Evolutionary conservation across 306 rosid species (phyloP).

Genomic region (Adenanthera pavonina): DNA sequence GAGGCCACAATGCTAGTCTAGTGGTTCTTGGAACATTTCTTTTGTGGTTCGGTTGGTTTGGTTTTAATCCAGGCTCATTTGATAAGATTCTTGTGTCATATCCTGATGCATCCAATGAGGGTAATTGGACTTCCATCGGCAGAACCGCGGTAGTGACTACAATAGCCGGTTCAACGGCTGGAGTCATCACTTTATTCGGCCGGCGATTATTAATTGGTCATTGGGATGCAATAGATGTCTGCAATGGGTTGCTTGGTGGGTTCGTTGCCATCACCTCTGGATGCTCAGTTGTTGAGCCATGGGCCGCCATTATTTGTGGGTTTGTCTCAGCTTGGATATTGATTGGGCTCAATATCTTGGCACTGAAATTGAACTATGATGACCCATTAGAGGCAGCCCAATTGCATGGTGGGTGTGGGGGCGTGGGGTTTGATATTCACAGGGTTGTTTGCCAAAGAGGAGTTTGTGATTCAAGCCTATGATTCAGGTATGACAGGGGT

Average conservation of each 20-base stretch:
- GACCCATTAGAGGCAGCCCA: conserved; percentile 79
- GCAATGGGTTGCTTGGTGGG: conserved; percentile 80
- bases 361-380: conserved; percentile 63
- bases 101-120: conserved; percentile 40
- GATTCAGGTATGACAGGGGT: conserved; percentile 43
- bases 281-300: conserved; percentile 77
- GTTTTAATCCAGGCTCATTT: conserved; percentile 70
- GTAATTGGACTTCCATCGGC: conserved; percentile 68
- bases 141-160: conserved; percentile 62
- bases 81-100: conserved; percentile 58
- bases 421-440: conserved; percentile 76
- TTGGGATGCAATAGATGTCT: conserved; percentile 72
- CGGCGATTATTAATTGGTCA: conserved; percentile 64
- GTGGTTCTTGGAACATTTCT: conserved; percentile 75
- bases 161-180: conserved; percentile 60
- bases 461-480: conserved; percentile 59
- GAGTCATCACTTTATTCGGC: conserved; percentile 58
- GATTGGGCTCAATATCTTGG: conserved; percentile 65
- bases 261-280: conserved; percentile 80
- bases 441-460: conserved; percentile 73
- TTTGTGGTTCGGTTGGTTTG: conserved; percentile 86
- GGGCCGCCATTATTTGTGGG: conserved; percentile 75
- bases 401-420: conserved; percentile 83
- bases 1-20: conserved; percentile 69
- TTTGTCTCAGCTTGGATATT: conserved; percentile 65